phyloP scores from a whole-genome alignment of 2,329 filamentous ascomycete genomes.

The Ambrosiella cleistominuta region DNA sequence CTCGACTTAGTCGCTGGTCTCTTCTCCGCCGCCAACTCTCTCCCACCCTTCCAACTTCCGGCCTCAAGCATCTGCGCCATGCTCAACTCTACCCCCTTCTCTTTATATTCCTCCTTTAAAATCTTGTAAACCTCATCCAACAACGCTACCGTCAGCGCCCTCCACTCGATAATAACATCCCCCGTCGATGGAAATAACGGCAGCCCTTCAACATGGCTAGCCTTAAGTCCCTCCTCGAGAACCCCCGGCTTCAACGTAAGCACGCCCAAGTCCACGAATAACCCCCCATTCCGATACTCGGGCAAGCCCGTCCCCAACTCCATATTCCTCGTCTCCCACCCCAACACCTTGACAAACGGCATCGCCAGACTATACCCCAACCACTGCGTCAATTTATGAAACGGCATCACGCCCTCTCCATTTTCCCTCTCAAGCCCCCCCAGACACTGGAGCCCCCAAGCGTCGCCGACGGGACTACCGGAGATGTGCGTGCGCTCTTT shows the following conservation, averaged over 20 bases:
- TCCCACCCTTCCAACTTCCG: slow-evolving; percentile 46
- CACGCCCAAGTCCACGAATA: slow-evolving; percentile 44
- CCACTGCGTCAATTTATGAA: slow-evolving; percentile 54
- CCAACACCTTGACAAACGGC: slow-evolving; percentile 36
- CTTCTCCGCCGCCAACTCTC: slow-evolving; percentile 63
- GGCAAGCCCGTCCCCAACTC: slow-evolving; percentile 48
- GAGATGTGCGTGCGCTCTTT: slow-evolving; percentile 31
- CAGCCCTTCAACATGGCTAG: slow-evolving; percentile 21
- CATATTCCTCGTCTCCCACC: slow-evolving; percentile 32
- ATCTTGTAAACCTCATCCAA: slow-evolving; percentile 31
- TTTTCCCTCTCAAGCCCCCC: neutral
- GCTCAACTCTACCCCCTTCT: slow-evolving; percentile 22
- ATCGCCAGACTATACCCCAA: slow-evolving; percentile 57
- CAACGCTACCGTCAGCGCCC: slow-evolving; percentile 39
- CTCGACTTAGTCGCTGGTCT: slow-evolving; percentile 67
- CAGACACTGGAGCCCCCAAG: slow-evolving; percentile 27
- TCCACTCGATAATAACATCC: slow-evolving; percentile 45
- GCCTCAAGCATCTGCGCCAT: slow-evolving; percentile 36
- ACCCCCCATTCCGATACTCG: slow-evolving; percentile 54
- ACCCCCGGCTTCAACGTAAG: slow-evolving; percentile 31
- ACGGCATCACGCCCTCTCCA: slow-evolving; percentile 26
- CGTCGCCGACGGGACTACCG: slow-evolving; percentile 29
- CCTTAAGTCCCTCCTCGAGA: slow-evolving; percentile 24
- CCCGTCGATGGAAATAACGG: slow-evolving; percentile 35
- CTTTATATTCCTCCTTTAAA: slow-evolving; percentile 22